Base-by-base conservation (phyloP, 2,329 filamentous ascomycete genomes). In the Cyphellophora europaea region DNA sequence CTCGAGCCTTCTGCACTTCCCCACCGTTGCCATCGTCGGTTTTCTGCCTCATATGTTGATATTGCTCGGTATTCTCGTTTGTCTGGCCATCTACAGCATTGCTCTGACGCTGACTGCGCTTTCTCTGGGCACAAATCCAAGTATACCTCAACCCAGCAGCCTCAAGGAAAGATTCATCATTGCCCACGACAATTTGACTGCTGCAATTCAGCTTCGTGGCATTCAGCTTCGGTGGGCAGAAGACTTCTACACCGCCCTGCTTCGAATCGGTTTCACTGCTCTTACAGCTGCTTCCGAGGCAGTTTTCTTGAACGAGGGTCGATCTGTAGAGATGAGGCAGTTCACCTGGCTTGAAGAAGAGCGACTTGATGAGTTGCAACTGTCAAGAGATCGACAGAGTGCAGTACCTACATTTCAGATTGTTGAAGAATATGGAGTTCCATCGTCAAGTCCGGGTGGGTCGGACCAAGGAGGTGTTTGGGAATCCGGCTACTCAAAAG, bases 1-100 rank as follows among this genome's bases (percentile, higher is more conserved):
- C 45, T 59, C 47, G 35, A 81, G 84, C 3, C 67, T 94, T 8
- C 67, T 95, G 27, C 75, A 85, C 41, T 95, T 93, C 46, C 91
- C 91, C 3, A 95, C 88, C 0, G 87, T 96, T 27, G 95, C 85
- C 51, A 87, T 96, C 39, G 82, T 96, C 18, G 86, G 89, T 1
- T 95, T 96, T 55, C 82, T 96, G 21, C 91, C 91, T 1, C 89
- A 96, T 56, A 69, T 96, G n/a, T 65, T 94, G 15, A 84, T 96
- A 10, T 61, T 96, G 2, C 50, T 72, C 5, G 91, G 89, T 1
- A 94, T 95, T 30, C 40, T 75, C 4, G 63, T 80, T 11, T 96
- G 91, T 53, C 67, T 74, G 3, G 52, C 67, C 5, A 93, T 98
- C 31, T 96, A 96, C 54, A 62, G 63, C 1, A 50, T 91, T 14